Evolutionary conservation across 768 basidiomycete species (phyloP).

Genomic region (Kwoniella dejecticola): DNA sequence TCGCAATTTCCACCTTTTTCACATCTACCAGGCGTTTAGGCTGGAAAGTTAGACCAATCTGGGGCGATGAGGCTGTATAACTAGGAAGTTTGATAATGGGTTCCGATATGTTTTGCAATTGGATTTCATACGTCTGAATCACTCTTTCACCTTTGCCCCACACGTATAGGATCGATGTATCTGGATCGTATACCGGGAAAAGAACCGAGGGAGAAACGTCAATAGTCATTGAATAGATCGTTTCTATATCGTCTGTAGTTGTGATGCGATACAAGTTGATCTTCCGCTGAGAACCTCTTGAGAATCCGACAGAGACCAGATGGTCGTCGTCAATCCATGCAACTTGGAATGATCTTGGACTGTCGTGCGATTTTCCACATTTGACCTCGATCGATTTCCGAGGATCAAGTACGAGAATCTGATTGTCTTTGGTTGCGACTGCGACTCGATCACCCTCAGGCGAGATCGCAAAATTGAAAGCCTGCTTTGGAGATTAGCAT

Average conservation of each 20-base stretch:
- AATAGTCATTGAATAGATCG: conserved; percentile 37
- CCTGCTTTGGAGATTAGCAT: neutral
- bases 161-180: conserved; percentile 54
- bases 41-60: conserved; percentile 50
- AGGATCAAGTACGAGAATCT: conserved; percentile 54
- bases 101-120: conserved; percentile 27
- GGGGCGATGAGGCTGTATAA: conserved; percentile 51
- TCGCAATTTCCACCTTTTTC: conserved; percentile 53
- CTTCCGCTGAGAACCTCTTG: conserved; percentile 53
- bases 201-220: conserved; percentile 56
- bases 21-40: conserved; percentile 54
- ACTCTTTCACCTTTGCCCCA: conserved; percentile 56
- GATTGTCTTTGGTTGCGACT: conserved; percentile 53
- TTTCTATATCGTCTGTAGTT: conserved; percentile 26
- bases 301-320: conserved; percentile 55
- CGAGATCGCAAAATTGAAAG: conserved; percentile 51
- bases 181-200: conserved; percentile 55
- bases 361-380: conserved; percentile 51
- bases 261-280: conserved; percentile 48
- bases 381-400: conserved; percentile 25
- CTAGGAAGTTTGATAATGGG: conserved; percentile 50
- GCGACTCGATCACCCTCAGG: conserved; percentile 49
- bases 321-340: conserved; percentile 50
- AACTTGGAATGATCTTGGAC: conserved; percentile 53
- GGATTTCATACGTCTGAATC: conserved; percentile 53